These are phyloP conservation scores for Monilinia aucupariae DNA, from an alignment of 2,329 filamentous ascomycete genomes.

Conservation along the genomic window DNA sequence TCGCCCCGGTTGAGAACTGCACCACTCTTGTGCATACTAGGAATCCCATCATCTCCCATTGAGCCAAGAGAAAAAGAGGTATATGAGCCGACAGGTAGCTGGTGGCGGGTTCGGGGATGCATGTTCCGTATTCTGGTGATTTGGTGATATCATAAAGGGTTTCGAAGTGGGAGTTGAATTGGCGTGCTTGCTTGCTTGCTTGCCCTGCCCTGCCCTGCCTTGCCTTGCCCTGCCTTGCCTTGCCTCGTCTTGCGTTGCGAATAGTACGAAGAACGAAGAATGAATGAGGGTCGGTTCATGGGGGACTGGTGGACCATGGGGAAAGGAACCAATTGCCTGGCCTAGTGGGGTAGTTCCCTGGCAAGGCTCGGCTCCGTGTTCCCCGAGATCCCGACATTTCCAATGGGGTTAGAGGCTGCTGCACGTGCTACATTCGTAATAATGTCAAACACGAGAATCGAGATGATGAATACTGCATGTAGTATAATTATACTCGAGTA, in stretches of 20 bases:
- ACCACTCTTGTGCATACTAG: neutral
- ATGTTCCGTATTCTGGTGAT: neutral
- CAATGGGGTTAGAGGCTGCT: too few species aligned
- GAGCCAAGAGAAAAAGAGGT: too few species aligned
- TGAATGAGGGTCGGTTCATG: neutral
- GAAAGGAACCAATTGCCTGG: too few species aligned
- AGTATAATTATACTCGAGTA: too few species aligned
- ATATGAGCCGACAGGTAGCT: neutral
- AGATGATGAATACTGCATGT: too few species aligned
- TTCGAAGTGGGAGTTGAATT: neutral
- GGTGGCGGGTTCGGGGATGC: neutral
- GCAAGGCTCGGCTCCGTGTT: conserved; percentile 4
- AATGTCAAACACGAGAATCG: neutral
- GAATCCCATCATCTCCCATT: neutral
- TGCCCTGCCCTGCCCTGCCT: too few species aligned
- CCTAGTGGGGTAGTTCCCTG: too few species aligned
- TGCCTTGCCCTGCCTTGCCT: too few species aligned
- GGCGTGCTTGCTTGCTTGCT: neutral
- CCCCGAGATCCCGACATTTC: conserved; percentile 1
- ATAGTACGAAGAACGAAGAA: too few species aligned
- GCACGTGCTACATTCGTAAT: neutral
- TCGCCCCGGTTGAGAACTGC: neutral
- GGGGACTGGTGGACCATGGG: neutral
- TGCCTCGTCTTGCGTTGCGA: too few species aligned
- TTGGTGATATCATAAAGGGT: neutral